phyloP scores from a whole-genome alignment of 495 filamentous ascomycete genomes.

The Apodospora peruviana region DNA sequence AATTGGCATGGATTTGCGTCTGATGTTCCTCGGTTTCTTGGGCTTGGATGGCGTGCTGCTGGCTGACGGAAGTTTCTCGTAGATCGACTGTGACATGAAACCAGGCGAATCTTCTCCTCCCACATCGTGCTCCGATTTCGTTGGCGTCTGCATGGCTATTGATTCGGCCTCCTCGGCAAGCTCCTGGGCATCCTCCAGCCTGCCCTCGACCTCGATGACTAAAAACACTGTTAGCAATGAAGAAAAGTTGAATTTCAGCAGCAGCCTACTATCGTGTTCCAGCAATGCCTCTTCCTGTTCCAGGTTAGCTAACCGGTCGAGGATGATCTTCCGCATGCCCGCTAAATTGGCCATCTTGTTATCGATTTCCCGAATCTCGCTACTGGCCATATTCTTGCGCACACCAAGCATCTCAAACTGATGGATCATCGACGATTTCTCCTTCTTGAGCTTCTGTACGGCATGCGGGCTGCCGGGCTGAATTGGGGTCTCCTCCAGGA shows the following conservation, averaged over 20 bases:
- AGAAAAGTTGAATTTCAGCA: neutral
- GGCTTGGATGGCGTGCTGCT: constrained; percentile 46
- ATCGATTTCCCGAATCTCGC: constrained; percentile 94
- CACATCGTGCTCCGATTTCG: constrained; percentile 48
- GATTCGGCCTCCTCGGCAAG: constrained; percentile 64
- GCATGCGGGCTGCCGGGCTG: constrained; percentile 54
- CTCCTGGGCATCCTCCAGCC: constrained; percentile 79
- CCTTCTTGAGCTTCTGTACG: constrained; percentile 65
- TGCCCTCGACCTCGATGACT: constrained; percentile 81
- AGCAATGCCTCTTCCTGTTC: constrained; percentile 89
- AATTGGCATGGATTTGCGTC: constrained; percentile 82
- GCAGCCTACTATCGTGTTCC: constrained; percentile 71
- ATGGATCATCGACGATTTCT: constrained; percentile 69
- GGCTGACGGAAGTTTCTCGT: constrained; percentile 76
- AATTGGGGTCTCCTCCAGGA: constrained; percentile 57
- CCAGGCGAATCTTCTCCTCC: constrained; percentile 51
- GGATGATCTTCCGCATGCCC: constrained; percentile 86
- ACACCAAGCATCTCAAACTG: constrained; percentile 86
- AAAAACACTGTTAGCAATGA: constrained; percentile 16
- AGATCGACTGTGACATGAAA: constrained; percentile 98
- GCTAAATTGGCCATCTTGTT: constrained; percentile 92
- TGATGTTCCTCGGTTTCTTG: constrained; percentile 60
- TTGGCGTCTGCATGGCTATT: constrained; percentile 43
- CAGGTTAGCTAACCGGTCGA: constrained; percentile 82
- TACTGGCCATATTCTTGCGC: constrained; percentile 95